These are phyloP conservation scores for Beta vulgaris DNA, from an alignment of 148 eudicot species.

Conservation along the genomic window DNA sequence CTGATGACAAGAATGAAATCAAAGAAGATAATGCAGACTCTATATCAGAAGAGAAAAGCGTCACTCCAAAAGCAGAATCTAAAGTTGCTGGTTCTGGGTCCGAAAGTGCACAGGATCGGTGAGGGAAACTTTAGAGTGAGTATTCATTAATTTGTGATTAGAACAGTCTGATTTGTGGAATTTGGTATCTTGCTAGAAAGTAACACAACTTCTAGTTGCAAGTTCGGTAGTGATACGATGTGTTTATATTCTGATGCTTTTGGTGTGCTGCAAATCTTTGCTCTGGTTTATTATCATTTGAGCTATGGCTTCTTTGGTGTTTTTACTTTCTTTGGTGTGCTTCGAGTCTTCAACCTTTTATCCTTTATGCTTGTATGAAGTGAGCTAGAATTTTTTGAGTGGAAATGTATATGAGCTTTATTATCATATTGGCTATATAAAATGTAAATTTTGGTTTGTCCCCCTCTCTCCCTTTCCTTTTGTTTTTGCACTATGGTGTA, in stretches of 20 bases:
- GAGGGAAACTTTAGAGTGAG: neutral
- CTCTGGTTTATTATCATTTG: neutral
- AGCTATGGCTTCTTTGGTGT: neutral
- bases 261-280: neutral
- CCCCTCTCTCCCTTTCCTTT: neutral
- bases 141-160: neutral
- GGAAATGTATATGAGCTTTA: conserved; percentile 18
- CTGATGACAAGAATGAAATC: conserved; percentile 24
- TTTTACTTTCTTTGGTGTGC: conserved; percentile 6
- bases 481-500: neutral
- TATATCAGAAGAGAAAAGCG: conserved; percentile 37
- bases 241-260: neutral
- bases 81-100: conserved; percentile 15
- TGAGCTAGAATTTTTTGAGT: neutral
- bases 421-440: neutral
- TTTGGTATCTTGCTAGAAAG: neutral
- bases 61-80: conserved; percentile 18
- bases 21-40: conserved; percentile 30
- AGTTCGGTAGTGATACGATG: neutral
- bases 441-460: neutral
- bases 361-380: neutral
- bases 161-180: neutral
- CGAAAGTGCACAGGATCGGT: conserved; percentile 18
- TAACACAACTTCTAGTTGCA: conserved; percentile 10
- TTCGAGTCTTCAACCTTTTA: neutral